These are phyloP conservation scores for Candida xiaguanensis DNA, from an alignment of 805 yeast species.

Conservation along the genomic window DNA sequence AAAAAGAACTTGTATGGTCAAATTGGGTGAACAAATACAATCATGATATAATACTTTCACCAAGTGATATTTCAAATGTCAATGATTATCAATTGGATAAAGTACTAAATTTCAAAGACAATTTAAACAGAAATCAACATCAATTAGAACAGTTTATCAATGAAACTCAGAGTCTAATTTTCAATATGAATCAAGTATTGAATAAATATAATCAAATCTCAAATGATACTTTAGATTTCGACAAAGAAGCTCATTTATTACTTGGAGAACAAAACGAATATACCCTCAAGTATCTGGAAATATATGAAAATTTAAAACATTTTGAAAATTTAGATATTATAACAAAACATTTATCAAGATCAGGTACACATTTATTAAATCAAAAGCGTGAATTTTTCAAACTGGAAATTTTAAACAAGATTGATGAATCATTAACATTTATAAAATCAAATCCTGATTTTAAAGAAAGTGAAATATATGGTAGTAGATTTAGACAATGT, in stretches of 20 bases:
- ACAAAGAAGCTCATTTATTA: constrained; percentile 49
- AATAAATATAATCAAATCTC: constrained; percentile 56
- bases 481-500: constrained; percentile 75
- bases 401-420: constrained; percentile 42
- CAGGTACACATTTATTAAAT: constrained; percentile 64
- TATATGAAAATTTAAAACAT: constrained; percentile 48
- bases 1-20: constrained; percentile 19
- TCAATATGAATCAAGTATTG: constrained; percentile 45
- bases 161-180: constrained; percentile 44
- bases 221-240: constrained; percentile 61
- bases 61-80: constrained; percentile 37
- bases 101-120: constrained; percentile 34
- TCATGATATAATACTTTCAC: constrained; percentile 36
- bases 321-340: constrained; percentile 73
- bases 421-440: constrained; percentile 68
- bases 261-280: constrained; percentile 44
- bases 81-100: constrained; percentile 34
- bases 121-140: constrained; percentile 21
- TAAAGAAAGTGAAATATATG: constrained; percentile 66
- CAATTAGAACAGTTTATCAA: constrained; percentile 32
- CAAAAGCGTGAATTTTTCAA: constrained; percentile 42
- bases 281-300: constrained; percentile 37
- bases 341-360: constrained; percentile 61
- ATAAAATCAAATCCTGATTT: constrained; percentile 35
- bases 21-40: constrained; percentile 37